Conservation (phyloP, 805 yeast species). For the Wickerhamiella galacta region DNA sequence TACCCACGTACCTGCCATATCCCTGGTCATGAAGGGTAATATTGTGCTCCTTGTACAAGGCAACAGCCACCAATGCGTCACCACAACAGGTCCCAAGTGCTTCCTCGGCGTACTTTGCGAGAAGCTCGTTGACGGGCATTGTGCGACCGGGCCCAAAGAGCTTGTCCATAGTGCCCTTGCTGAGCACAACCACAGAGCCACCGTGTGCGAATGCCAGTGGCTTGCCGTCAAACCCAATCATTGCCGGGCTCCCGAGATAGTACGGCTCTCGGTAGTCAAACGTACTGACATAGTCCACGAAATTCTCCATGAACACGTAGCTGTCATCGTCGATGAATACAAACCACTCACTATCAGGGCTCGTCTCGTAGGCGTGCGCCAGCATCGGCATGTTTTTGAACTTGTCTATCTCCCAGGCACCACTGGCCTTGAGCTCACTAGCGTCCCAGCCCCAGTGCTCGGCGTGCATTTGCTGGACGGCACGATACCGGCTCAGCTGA, state of each 20-base stretch:
- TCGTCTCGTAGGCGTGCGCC: conserved; percentile 19
- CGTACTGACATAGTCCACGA: conserved; percentile 13
- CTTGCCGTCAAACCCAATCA: not conserved
- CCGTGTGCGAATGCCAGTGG: conserved; percentile 25
- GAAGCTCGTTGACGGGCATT: conserved; percentile 2
- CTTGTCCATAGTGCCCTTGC: conserved; percentile 18
- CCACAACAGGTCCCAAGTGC: conserved; percentile 21
- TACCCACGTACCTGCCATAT: conserved; percentile 6
- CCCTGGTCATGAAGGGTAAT: conserved; percentile 6
- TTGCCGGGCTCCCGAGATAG: conserved; percentile 21
- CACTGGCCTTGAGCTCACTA: conserved; percentile 8
- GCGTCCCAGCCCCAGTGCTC: conserved; percentile 15
- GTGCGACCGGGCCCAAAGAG: conserved; percentile 14
- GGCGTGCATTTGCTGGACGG: conserved; percentile 13
- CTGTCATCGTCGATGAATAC: conserved; percentile 23
- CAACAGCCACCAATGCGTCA: conserved; percentile 20
- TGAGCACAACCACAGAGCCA: conserved; percentile 24
- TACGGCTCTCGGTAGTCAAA: conserved; percentile 16
- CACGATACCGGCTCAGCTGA: conserved; percentile 17
- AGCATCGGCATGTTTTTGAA: conserved; percentile 25
- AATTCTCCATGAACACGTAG: conserved; percentile 18
- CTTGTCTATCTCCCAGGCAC: conserved; percentile 23
- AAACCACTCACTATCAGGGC: conserved; percentile 22
- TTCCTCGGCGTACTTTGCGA: conserved; percentile 12
- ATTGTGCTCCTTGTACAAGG: conserved; percentile 12